phyloP scores from a whole-genome alignment of 352 stramenopile genomes.

The Globisporangium rhizosaccharum region DNA sequence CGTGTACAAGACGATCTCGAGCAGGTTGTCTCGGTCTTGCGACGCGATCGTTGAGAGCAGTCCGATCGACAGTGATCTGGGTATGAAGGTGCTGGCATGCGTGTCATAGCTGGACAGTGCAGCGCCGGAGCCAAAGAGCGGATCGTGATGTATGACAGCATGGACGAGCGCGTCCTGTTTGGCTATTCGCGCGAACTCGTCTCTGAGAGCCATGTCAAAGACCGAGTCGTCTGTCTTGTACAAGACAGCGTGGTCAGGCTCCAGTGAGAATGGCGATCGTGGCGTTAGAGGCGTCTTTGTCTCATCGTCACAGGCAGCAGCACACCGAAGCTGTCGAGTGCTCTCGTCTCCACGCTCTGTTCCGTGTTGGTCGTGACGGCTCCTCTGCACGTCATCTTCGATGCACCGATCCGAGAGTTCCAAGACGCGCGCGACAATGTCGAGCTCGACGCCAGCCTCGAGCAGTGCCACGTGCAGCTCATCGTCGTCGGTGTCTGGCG shows the following conservation, averaged over 20 bases:
- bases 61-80: not conserved
- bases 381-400: not conserved
- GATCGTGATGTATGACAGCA: not conserved
- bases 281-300: too few relatives aligned
- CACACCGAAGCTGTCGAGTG: too few relatives aligned
- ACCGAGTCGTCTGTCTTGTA: not conserved
- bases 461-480: slow-evolving; percentile 26
- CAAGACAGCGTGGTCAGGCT: not conserved
- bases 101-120: too few relatives aligned
- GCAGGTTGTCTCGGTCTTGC: slow-evolving; percentile 15
- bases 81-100: not conserved
- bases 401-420: slow-evolving; percentile 1
- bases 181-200: not conserved
- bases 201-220: slow-evolving; percentile 4
- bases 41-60: slow-evolving; percentile 6
- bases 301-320: not conserved
- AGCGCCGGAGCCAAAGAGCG: not conserved
- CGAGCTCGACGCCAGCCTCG: slow-evolving; percentile 27
- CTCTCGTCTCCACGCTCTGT: not conserved
- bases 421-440: slow-evolving; percentile 24
- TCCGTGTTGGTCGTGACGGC: not conserved
- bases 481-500: slow-evolving; percentile 8
- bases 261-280: not conserved
- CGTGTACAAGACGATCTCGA: slow-evolving; percentile 29
- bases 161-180: slow-evolving; percentile 1